Base-by-base conservation (phyloP, 2,329 filamentous ascomycete genomes). In the Colletotrichum agaves region DNA sequence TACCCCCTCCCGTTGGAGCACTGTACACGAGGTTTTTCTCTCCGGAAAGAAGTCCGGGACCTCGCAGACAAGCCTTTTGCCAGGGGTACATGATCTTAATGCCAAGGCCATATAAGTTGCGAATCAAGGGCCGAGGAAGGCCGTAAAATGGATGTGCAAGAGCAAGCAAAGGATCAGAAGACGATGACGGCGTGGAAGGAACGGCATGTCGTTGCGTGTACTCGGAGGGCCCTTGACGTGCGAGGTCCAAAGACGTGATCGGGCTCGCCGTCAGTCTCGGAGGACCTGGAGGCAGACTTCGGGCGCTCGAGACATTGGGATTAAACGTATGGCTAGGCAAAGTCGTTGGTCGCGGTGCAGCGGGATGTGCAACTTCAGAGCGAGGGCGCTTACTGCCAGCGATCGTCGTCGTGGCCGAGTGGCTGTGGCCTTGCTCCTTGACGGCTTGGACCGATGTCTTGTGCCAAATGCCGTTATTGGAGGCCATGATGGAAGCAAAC, bases 1-100 rank as follows among this genome's bases (percentile, higher is more conserved):
- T 93, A 15, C 92, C 92, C 44, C 91, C 91, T 4, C 91, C 91
- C 0, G 92, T 94, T 0, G 92, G 92, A 7, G 92, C 92, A 47
- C 89, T 92, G 74, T 94, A 94, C n/a, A 94, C 89, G 10, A 94
- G 81, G 72, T 93, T 93, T 70, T 84, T 87, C 57, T 87, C 82
- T 15, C 91, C 91, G 5, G 81, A 77, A 12, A 94, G 80, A 17
- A 93, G 82, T 0, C 91, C 90, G 3, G 87, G 88, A 0, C 88
- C 88, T 60, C 91, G 81, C 7, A 94, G 82, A 73, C 92, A 94
- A 64, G 89, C 88, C 57, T 91, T 91, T 77, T 94, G 92, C 92
- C 92, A 94, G 2, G 90, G 90, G 72, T 94, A 94, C 67, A 94
- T 94, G 71, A 85, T 86, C 44, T 83, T 85, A 63, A 94, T 91